Evolutionary conservation across 2,329 filamentous ascomycete genomes (phyloP).

Genomic region (Neoscytalidium dimidiatum): DNA sequence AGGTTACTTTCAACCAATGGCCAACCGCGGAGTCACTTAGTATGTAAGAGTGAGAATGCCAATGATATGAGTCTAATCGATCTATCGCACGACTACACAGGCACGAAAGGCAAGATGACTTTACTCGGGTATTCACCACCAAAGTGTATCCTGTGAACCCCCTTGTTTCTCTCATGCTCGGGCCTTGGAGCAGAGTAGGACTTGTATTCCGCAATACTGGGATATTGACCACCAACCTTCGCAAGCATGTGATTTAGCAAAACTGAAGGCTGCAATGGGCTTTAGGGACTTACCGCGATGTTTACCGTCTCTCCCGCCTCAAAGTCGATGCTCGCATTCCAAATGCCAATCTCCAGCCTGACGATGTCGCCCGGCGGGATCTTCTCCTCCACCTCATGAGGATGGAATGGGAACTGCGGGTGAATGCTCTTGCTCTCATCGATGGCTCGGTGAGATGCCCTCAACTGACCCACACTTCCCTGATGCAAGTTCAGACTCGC

Average conservation of each 20-base stretch:
- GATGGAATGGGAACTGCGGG: constrained; percentile 36
- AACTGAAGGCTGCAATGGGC: neutral
- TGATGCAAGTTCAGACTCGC: constrained; percentile 45
- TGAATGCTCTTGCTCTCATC: constrained; percentile 26
- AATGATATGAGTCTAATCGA: no score
- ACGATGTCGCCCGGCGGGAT: constrained; percentile 45
- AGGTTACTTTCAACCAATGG: neutral
- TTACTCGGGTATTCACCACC: constrained; percentile 41
- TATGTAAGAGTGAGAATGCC: no score
- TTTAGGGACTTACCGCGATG: constrained; percentile 20
- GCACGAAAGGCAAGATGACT: constrained; percentile 41
- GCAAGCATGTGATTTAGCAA: neutral
- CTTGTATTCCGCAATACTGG: constrained; percentile 43
- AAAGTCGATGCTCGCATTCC: constrained; percentile 50
- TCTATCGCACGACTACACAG: constrained; percentile 14
- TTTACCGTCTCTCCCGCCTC: constrained; percentile 42
- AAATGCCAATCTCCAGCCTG: constrained; percentile 51
- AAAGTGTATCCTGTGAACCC: constrained; percentile 41
- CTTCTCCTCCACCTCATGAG: constrained; percentile 45
- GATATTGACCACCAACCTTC: constrained; percentile 27
- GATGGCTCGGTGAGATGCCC: constrained; percentile 47
- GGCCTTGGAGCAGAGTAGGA: constrained; percentile 42
- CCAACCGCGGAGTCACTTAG: no score
- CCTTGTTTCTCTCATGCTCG: constrained; percentile 45
- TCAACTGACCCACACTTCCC: constrained; percentile 46